Conservation (phyloP, 1,139 yeast genomes). For the Groenewaldozyma auringiensis region DNA sequence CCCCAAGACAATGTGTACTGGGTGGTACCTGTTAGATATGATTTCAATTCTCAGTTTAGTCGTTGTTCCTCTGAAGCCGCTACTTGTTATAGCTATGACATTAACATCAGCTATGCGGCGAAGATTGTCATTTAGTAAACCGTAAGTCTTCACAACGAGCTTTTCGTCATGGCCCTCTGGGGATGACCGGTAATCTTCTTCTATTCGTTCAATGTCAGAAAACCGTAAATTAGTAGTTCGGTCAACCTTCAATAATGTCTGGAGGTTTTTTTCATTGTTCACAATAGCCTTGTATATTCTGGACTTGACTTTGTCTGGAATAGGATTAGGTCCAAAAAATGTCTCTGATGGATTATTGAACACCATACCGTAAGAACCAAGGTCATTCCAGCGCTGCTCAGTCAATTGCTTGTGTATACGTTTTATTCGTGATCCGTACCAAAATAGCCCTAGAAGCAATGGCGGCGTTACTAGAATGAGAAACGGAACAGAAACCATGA, state of each 20-base stretch:
- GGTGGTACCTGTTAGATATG: slow-evolving; percentile 3
- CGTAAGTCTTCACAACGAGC: slow-evolving; percentile 17
- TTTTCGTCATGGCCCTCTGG: slow-evolving; percentile 20
- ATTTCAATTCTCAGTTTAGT: slow-evolving; percentile 19
- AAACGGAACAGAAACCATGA: slow-evolving; percentile 10
- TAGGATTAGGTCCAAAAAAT: background rate
- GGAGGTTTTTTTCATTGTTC: slow-evolving; percentile 21
- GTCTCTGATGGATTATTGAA: slow-evolving; percentile 10
- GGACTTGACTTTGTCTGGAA: slow-evolving; percentile 16
- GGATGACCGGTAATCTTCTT: slow-evolving; percentile 22
- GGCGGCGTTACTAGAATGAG: slow-evolving; percentile 10
- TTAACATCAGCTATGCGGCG: slow-evolving; percentile 16
- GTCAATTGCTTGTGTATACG: slow-evolving; percentile 15
- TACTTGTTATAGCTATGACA: slow-evolving; percentile 10
- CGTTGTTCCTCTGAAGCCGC: slow-evolving; percentile 9
- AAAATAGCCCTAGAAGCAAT: slow-evolving; percentile 17
- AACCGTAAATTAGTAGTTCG: slow-evolving; percentile 9
- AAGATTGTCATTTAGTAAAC: slow-evolving; percentile 10
- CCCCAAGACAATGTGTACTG: slow-evolving; percentile 8
- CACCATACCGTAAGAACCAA: slow-evolving; percentile 22
- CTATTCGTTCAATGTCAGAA: slow-evolving; percentile 19
- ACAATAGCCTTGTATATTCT: slow-evolving; percentile 21
- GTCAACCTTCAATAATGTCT: slow-evolving; percentile 16
- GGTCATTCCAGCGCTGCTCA: slow-evolving; percentile 24
- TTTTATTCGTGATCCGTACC: slow-evolving; percentile 17